Conservation (phyloP, 257 asterid genomes). For the Solanum arcanum region DNA sequence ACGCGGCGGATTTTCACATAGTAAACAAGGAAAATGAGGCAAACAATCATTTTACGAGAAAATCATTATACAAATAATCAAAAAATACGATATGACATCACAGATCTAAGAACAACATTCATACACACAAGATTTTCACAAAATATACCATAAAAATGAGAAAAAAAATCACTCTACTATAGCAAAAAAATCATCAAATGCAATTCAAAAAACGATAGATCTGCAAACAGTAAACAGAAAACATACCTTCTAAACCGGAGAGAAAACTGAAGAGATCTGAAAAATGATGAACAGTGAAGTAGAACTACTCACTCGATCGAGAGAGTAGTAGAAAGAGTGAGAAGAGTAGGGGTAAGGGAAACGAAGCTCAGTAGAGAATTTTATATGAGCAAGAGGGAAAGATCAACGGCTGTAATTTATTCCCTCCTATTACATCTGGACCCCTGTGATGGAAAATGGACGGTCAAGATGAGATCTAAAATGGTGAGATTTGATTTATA, state of each 20-base stretch:
- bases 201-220: background rate
- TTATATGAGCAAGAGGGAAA: constrained; percentile 20
- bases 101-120: background rate
- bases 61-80: too few species aligned
- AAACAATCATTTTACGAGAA: background rate
- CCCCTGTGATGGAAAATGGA: background rate
- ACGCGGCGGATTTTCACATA: background rate
- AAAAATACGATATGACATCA: too few species aligned
- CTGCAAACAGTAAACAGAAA: background rate
- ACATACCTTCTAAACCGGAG: constrained; percentile 16
- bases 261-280: background rate
- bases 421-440: constrained; percentile 35
- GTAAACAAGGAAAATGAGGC: background rate
- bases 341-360: background rate
- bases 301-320: constrained; percentile 11
- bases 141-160: background rate
- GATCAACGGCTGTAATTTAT: constrained; percentile 30
- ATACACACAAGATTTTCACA: background rate
- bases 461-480: constrained; percentile 18
- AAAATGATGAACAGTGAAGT: constrained; percentile 7
- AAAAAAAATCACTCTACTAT: background rate
- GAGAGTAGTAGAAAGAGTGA: background rate
- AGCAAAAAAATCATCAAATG: background rate
- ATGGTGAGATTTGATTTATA: background rate
- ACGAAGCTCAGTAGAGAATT: constrained; percentile 8